phyloP scores from a whole-genome alignment of 75 land plant genomes.

The Pinus albicaulis region DNA sequence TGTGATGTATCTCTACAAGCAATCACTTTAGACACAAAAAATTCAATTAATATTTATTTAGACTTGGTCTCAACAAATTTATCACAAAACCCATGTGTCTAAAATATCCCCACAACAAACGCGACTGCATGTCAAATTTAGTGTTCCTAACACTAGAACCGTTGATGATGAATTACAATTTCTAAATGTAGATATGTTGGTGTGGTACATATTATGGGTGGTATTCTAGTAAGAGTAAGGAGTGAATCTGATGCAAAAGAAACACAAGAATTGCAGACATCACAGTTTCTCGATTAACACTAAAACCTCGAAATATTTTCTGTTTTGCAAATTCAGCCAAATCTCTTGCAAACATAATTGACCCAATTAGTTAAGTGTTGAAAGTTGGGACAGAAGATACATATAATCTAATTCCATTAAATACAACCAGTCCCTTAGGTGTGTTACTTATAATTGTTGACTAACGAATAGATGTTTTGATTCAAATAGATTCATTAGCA shows the following conservation, averaged over 20 bases:
- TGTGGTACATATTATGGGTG: conserved; percentile 86
- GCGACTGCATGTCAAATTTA: neutral
- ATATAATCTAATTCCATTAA: no score
- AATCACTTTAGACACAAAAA: conserved; percentile 11
- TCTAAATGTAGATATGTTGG: conserved; percentile 62
- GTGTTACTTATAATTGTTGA: no score
- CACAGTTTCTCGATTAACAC: no score
- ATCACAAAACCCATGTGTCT: conserved; percentile 39
- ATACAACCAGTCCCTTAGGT: no score
- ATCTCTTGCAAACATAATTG: no score
- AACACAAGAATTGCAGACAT: no score
- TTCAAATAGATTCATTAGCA: no score
- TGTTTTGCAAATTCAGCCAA: no score
- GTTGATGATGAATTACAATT: conserved; percentile 54
- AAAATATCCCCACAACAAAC: conserved; percentile 13
- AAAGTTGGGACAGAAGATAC: no score
- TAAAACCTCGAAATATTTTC: no score
- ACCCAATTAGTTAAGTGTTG: no score
- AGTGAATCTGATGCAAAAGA: conserved; percentile 29
- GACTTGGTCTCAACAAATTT: conserved; percentile 17
- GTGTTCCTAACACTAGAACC: conserved; percentile 17
- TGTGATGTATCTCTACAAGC: conserved; percentile 21
- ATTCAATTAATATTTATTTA: conserved; percentile 23
- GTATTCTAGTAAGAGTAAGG: conserved; percentile 65
- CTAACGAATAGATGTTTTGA: no score